Percentiles rank a stretch among this genome's conserved stretches.
Conservation (phyloP, 805 yeast genomes). For the Pichia nakasei region DNA sequence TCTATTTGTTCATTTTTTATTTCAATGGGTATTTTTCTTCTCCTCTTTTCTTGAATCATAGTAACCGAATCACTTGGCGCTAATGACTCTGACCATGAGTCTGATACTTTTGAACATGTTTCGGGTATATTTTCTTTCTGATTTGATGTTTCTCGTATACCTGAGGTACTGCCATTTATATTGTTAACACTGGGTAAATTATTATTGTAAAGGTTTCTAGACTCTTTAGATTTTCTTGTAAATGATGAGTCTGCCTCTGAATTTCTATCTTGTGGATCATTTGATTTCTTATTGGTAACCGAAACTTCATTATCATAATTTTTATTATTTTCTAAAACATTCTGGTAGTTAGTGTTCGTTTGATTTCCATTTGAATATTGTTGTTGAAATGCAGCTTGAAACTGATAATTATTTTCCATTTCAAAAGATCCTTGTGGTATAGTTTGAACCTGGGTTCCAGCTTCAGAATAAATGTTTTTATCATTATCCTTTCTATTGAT, state of each 20-base stretch:
- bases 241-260: no score
- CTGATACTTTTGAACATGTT: not conserved
- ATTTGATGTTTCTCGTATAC: no score
- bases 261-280: no score
- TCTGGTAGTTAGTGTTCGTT: not conserved
- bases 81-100: slow-evolving; percentile 5
- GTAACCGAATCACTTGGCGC: slow-evolving; percentile 15
- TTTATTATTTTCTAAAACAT: not conserved
- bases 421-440: no score
- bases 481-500: not conserved
- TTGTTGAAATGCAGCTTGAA: no score
- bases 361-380: not conserved
- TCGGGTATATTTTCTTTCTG: not conserved
- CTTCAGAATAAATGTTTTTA: no score
- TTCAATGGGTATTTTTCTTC: not conserved
- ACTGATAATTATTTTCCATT: no score
- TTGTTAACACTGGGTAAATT: no score
- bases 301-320: not conserved
- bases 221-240: no score
- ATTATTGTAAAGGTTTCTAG: no score
- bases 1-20: not conserved
- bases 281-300: not conserved
- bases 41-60: slow-evolving; percentile 6
- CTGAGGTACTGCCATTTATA: no score
- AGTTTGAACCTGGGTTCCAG: no score